A percentile compares a stretch with the other conserved stretches of the same genome.
phyloP scores from a whole-genome alignment of 306 rosid genomes.

The Prunus kanzakura region DNA sequence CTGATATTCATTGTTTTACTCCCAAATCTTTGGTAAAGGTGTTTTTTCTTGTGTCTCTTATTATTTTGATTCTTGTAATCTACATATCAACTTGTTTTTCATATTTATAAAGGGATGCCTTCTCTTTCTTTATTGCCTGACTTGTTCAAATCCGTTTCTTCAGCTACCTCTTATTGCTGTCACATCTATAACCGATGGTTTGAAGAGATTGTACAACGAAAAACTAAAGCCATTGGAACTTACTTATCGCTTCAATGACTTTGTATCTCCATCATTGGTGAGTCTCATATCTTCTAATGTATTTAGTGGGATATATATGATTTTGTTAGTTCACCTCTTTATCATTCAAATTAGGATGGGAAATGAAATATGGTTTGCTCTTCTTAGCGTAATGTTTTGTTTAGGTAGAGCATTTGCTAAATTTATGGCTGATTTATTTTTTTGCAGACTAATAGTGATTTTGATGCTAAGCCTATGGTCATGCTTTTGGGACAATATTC shows the following conservation, averaged over 20 bases:
- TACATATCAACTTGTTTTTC: neutral
- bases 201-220: slow-evolving; percentile 73
- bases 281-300: slow-evolving; percentile 19
- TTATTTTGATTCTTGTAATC: neutral
- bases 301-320: neutral
- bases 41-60: too few relatives aligned
- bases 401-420: slow-evolving; percentile 14
- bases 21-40: too few relatives aligned
- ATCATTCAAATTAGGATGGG: neutral
- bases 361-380: slow-evolving; percentile 2
- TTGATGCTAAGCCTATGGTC: slow-evolving; percentile 99
- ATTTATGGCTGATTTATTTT: slow-evolving; percentile 6
- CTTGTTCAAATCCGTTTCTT: slow-evolving; percentile 6
- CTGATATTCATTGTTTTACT: too few relatives aligned
- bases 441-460: slow-evolving; percentile 69
- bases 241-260: slow-evolving; percentile 75
- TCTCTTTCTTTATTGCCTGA: neutral
- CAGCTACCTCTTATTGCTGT: slow-evolving; percentile 68
- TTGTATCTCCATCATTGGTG: slow-evolving; percentile 73
- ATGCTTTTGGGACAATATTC: slow-evolving; percentile 99
- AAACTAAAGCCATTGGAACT: slow-evolving; percentile 84
- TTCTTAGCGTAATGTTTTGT: slow-evolving; percentile 6
- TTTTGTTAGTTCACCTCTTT: neutral
- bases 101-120: neutral
- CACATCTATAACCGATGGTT: slow-evolving; percentile 84